Evolutionary conservation across 2,329 filamentous ascomycete genomes (phyloP), one percentile per base, ranked within the genome.

Genomic region (Orbilia ellipsospora): DNA sequence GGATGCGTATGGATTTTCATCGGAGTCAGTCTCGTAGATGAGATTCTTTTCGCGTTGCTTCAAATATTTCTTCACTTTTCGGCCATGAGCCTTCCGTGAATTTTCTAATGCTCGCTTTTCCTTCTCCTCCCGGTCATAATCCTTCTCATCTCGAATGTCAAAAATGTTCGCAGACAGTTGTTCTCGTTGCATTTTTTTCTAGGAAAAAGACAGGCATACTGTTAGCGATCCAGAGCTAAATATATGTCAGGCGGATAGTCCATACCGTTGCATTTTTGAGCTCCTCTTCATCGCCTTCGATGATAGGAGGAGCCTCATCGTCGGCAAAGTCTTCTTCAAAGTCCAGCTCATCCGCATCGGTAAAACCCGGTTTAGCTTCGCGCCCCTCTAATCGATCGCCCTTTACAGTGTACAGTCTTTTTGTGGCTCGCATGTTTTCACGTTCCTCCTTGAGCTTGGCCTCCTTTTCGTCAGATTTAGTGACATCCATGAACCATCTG

Each of bases 401-500:
- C 67, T 83, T 83, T 26, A 84, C 82, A 82, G 83, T 85, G 50
- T 83, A 82, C 66, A 83, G 81, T 73, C 82, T 84, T 54, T 77
- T 78, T 6, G 77, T 67, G 20, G 78, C 79, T 18, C 70, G 72
- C 15, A 83, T 83, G 65, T 85, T 88, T 79, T 85, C 83, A 78
- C 88, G 88, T 79, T 90, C 85, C 78, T 89, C 84, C 84, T 80
- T 89, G 85, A 82, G 88, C 85, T 84, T 81, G 28, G 83, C 81
- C 44, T 83, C 80, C 72, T 86, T 84, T 50, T 86, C 83, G 77
- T 88, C 85, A 55, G 86, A 85, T 59, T 78, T 78, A 10, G 78
- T 78, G n/a, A 79, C 70, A 74, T 87, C 85, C 87, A 93, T 90
- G 62, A 94, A 89, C 92, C 94, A 98, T 63, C 92, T 88, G 18